phyloP scores from a whole-genome alignment of 1,284 basidiomycete species.

The Puccinia horiana region DNA sequence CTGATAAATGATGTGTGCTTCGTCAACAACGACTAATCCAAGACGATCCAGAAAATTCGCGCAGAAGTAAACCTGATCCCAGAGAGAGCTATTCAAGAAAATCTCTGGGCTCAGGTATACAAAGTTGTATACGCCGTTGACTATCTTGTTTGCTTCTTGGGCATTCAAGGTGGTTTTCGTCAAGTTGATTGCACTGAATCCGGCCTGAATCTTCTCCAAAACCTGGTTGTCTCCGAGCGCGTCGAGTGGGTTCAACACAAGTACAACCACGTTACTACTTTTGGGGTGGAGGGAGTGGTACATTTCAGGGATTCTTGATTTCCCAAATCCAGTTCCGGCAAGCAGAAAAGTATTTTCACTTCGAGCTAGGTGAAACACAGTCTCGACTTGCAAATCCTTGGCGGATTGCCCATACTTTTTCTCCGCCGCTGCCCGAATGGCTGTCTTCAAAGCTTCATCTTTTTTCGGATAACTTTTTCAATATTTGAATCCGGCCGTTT shows the following conservation, averaged over 20 bases:
- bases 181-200: constrained; percentile 1
- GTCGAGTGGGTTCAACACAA: constrained; percentile 2
- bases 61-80: not conserved
- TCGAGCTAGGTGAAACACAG: not conserved
- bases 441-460: not conserved
- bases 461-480: not conserved
- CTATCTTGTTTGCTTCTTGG: not conserved
- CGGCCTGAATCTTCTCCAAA: not conserved
- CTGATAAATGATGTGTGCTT: too few relatives aligned
- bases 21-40: not conserved
- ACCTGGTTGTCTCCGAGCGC: not conserved
- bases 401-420: not conserved
- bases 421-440: not conserved
- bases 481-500: not conserved
- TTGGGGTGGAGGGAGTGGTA: not conserved
- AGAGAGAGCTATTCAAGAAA: not conserved
- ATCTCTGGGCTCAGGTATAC: constrained; percentile 8
- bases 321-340: not conserved
- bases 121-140: not conserved
- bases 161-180: not conserved
- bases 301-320: not conserved
- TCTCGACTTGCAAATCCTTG: not conserved
- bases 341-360: not conserved
- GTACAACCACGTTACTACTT: not conserved
- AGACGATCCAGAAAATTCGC: not conserved